A percentile compares a stretch with the other conserved stretches of the same genome.
Evolutionary conservation across 495 filamentous ascomycete species (phyloP).

Genomic region (Sordaria brevicollis): DNA sequence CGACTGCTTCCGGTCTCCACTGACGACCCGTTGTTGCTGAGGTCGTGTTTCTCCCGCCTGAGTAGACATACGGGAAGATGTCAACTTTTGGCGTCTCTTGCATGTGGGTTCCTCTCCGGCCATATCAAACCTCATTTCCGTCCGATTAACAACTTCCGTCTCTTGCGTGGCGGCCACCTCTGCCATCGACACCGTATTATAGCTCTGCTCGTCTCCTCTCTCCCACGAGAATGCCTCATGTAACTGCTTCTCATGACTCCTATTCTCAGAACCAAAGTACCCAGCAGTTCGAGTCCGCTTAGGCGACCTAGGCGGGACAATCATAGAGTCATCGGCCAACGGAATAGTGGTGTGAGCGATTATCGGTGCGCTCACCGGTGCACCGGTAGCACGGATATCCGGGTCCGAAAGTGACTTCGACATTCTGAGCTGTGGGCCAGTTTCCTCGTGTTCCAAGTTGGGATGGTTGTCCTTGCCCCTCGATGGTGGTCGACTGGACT

Average conservation of each 20-base stretch:
- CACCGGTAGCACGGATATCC: background rate
- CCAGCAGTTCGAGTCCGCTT: slow-evolving; percentile 4
- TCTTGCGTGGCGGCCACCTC: background rate
- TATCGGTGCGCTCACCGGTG: background rate
- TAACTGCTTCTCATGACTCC: background rate
- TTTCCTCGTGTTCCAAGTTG: background rate
- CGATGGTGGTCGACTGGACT: background rate
- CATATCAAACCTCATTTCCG: background rate
- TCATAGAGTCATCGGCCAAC: background rate
- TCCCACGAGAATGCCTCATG: background rate
- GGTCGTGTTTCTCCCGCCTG: background rate
- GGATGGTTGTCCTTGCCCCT: background rate
- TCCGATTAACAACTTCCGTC: background rate
- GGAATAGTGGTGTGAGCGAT: background rate
- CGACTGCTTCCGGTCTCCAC: background rate
- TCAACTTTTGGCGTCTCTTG: background rate
- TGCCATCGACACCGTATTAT: background rate
- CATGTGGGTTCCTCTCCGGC: background rate
- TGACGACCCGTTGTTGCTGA: background rate
- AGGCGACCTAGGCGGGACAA: slow-evolving; percentile 18
- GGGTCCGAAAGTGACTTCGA: slow-evolving; percentile 5
- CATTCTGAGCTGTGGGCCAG: background rate
- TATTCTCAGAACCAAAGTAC: background rate
- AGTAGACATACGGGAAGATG: background rate
- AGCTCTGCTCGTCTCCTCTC: background rate